Evolutionary conservation across 2,329 filamentous ascomycete genomes (phyloP).

Genomic region (Botrytis paeoniae): DNA sequence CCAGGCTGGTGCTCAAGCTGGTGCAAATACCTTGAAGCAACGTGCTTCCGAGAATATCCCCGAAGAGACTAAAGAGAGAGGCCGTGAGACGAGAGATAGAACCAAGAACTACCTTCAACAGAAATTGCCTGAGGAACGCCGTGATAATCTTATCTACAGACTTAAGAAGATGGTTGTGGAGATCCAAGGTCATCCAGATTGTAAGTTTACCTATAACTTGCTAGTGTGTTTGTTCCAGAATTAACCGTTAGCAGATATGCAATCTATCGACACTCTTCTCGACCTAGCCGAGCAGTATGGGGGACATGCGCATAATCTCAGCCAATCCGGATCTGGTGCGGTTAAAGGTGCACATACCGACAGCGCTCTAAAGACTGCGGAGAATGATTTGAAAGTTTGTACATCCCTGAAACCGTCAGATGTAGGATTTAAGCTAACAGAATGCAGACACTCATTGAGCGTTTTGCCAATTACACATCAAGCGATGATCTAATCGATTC

Average conservation of each 20-base stretch:
- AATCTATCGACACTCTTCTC: conserved; percentile 86
- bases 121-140: conserved; percentile 90
- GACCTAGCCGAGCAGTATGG: conserved; percentile 81
- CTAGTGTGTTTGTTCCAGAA: too few relatives aligned
- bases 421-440: conserved; percentile 39
- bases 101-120: conserved; percentile 73
- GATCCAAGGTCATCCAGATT: conserved; percentile 92
- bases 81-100: conserved; percentile 49
- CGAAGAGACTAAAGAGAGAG: conserved; percentile 56
- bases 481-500: conserved; percentile 81
- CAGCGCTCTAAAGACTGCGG: conserved; percentile 64
- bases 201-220: conserved; percentile 43
- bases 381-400: conserved; percentile 66
- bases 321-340: conserved; percentile 62
- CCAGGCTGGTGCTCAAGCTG: conserved; percentile 43
- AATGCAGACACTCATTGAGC: conserved; percentile 71
- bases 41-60: conserved; percentile 61
- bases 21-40: conserved; percentile 47
- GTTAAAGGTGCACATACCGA: conserved; percentile 69
- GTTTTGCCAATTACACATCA: conserved; percentile 93
- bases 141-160: conserved; percentile 86
- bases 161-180: conserved; percentile 98
- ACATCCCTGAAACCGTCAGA: not conserved
- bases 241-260: conserved; percentile 57
- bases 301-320: conserved; percentile 65